phyloP scores from a whole-genome alignment of 495 filamentous ascomycete genomes.

The Penicillium waksmanii region DNA sequence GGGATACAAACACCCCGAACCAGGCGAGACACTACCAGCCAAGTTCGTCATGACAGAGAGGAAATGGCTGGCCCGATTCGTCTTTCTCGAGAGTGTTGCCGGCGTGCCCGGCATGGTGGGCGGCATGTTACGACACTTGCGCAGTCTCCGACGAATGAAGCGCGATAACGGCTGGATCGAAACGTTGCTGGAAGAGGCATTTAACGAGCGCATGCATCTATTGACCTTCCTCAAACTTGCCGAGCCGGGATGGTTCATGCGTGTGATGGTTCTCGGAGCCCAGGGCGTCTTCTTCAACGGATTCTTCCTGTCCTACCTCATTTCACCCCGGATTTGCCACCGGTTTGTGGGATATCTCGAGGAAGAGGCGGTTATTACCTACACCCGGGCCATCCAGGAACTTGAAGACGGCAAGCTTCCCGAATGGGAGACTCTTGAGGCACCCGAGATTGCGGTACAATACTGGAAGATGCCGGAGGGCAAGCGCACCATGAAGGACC shows the following conservation, averaged over 20 bases:
- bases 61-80: constrained; percentile 80
- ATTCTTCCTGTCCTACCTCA: constrained; percentile 86
- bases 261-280: constrained; percentile 79
- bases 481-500: constrained; percentile 78
- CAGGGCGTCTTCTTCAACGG: constrained; percentile 93
- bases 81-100: constrained; percentile 94
- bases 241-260: constrained; percentile 89
- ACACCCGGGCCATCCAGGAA: constrained; percentile 83
- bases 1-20: constrained; percentile 68
- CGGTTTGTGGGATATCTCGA: constrained; percentile 97
- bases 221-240: constrained; percentile 93
- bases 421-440: constrained; percentile 75
- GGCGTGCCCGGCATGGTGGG: constrained; percentile 97
- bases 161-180: constrained; percentile 98
- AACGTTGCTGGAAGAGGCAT: constrained; percentile 89
- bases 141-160: constrained; percentile 80
- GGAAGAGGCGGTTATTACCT: constrained; percentile 95
- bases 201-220: constrained; percentile 96
- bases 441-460: constrained; percentile 83
- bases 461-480: constrained; percentile 96
- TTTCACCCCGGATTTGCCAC: constrained; percentile 88
- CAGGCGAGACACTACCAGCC: constrained; percentile 44
- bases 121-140: constrained; percentile 87
- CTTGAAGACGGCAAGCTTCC: constrained; percentile 83
- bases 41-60: constrained; percentile 68